These are phyloP conservation scores for Saccharum officinarum DNA, from an alignment of 176 grass and related monocot genomes.

Conservation along the genomic window DNA sequence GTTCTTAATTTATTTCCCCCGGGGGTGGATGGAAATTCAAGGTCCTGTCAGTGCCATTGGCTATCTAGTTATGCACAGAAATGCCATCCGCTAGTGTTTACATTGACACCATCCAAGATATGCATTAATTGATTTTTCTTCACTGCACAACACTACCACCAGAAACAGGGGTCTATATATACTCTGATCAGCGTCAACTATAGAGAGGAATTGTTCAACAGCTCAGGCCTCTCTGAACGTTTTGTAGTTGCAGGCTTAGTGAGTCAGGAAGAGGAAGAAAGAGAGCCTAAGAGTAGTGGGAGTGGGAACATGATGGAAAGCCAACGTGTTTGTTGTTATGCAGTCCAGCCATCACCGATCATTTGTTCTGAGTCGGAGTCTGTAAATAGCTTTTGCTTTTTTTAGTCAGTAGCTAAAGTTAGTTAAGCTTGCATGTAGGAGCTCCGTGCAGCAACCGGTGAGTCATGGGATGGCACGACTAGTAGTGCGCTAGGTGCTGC, in stretches of 20 bases:
- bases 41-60: background rate
- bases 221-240: background rate
- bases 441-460: too few species aligned
- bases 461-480: too few species aligned
- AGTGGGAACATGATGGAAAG: conserved; percentile 44
- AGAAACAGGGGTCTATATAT: background rate
- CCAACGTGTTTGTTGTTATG: background rate
- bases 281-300: conserved; percentile 32
- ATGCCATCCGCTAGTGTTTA: background rate
- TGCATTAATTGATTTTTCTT: too few species aligned
- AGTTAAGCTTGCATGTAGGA: too few species aligned
- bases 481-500: too few species aligned
- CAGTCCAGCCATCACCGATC: too few species aligned
- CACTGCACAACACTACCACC: background rate
- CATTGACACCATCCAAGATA: background rate
- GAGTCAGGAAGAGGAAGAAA: conserved; percentile 1
- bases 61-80: background rate
- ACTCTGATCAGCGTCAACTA: background rate
- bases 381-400: too few species aligned
- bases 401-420: too few species aligned
- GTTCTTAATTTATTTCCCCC: background rate
- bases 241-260: background rate
- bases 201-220: background rate
- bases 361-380: too few species aligned
- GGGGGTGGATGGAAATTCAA: background rate